Conservation (phyloP, 352 stramenopile genomes). For the Globisporangium carolinianum region DNA sequence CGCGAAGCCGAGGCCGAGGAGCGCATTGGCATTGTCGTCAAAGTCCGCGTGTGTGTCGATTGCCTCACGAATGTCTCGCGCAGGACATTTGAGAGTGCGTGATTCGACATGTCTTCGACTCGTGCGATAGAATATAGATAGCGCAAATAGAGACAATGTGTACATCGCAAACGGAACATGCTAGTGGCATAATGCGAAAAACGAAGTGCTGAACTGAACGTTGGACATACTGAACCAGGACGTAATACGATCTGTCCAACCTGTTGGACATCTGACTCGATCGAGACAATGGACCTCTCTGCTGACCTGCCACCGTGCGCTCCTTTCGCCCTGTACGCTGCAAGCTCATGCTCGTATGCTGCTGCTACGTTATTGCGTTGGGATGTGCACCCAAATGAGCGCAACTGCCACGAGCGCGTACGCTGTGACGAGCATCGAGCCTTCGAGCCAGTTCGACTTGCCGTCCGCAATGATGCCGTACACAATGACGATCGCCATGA, state of each 20-base stretch:
- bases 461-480: slow-evolving; percentile 88
- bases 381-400: slow-evolving; percentile 79
- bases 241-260: too few species aligned
- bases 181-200: too few species aligned
- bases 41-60: slow-evolving; percentile 28
- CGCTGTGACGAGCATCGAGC: slow-evolving; percentile 88
- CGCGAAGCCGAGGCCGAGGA: slow-evolving; percentile 30
- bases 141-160: not conserved
- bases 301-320: not conserved
- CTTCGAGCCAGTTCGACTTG: slow-evolving; percentile 90
- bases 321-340: not conserved
- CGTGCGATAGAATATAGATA: slow-evolving; percentile 5
- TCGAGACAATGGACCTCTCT: too few species aligned
- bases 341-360: not conserved
- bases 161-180: too few species aligned
- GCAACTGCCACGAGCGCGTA: slow-evolving; percentile 85
- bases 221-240: too few species aligned
- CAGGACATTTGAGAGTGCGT: slow-evolving; percentile 2
- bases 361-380: slow-evolving; percentile 18
- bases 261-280: too few species aligned
- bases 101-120: not conserved
- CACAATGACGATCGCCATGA: slow-evolving; percentile 95
- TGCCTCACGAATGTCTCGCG: slow-evolving; percentile 23
- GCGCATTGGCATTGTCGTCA: slow-evolving; percentile 33
- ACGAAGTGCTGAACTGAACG: too few species aligned